Percentiles rank a stretch among this genome's conserved stretches.
Conservation (phyloP, 768 basidiomycete species). For the Lyophyllum shimeji region DNA sequence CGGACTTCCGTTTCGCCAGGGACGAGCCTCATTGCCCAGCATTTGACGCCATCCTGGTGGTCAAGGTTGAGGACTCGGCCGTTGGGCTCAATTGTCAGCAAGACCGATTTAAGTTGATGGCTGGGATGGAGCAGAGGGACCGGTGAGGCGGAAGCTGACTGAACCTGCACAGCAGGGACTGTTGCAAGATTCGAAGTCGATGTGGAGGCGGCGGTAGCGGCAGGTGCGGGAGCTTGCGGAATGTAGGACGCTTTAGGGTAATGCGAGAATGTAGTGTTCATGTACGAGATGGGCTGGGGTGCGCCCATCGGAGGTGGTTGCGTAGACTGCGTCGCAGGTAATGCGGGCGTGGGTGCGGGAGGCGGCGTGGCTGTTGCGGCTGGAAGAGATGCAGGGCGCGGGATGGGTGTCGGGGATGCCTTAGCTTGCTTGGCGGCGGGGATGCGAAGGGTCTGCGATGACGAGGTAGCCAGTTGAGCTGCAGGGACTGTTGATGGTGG, state of each 20-base stretch:
- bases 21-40: conserved; percentile 67
- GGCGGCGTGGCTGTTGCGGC: conserved; percentile 23
- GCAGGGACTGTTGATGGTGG: conserved; percentile 18
- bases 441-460: conserved; percentile 36
- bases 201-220: conserved; percentile 20
- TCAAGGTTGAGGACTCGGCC: conserved; percentile 61
- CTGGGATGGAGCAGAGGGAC: conserved; percentile 34
- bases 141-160: conserved; percentile 38
- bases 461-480: conserved; percentile 17
- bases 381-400: conserved; percentile 19
- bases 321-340: conserved; percentile 15
- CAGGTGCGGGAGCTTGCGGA: conserved; percentile 27
- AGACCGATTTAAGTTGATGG: conserved; percentile 53
- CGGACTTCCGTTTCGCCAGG: conserved; percentile 56
- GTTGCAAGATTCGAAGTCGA: conserved; percentile 23
- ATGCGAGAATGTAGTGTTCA: conserved; percentile 40
- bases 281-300: conserved; percentile 31
- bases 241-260: conserved; percentile 59
- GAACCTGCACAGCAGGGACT: conserved; percentile 22
- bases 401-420: conserved; percentile 17
- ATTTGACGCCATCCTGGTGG: conserved; percentile 68
- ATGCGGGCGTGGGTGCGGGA: conserved; percentile 21
- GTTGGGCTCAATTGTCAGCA: conserved; percentile 55
- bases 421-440: conserved; percentile 25
- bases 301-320: conserved; percentile 27